Evolutionary conservation across 805 yeast genomes (phyloP).

Genomic region (Saccharomycopsis sp.): DNA sequence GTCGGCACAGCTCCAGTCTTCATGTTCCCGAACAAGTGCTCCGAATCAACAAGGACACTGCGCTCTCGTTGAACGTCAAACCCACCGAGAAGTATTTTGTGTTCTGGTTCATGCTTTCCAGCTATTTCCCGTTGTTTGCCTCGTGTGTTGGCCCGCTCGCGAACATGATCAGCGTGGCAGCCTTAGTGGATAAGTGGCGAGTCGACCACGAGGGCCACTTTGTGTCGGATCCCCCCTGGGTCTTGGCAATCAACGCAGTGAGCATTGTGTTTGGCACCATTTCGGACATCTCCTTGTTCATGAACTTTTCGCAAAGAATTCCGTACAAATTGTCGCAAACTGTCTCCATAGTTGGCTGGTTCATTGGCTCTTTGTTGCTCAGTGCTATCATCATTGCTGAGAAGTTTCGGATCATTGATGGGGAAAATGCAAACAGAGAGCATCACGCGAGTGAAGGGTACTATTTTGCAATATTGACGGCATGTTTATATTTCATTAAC

Average conservation of each 20-base stretch:
- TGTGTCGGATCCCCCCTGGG: slow-evolving; percentile 32
- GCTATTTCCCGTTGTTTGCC: slow-evolving; percentile 64
- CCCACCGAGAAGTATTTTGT: slow-evolving; percentile 19
- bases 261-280: slow-evolving; percentile 55
- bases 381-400: slow-evolving; percentile 36
- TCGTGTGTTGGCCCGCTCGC: slow-evolving; percentile 77
- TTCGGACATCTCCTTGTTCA: slow-evolving; percentile 59
- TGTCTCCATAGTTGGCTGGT: slow-evolving; percentile 57
- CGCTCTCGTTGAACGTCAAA: slow-evolving; percentile 15
- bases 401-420: slow-evolving; percentile 22
- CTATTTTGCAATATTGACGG: slow-evolving; percentile 69
- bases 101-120: slow-evolving; percentile 57
- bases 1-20: no score
- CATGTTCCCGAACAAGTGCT: slow-evolving; percentile 15
- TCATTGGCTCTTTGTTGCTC: slow-evolving; percentile 46
- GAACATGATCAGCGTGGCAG: slow-evolving; percentile 63
- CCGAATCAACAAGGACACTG: slow-evolving; percentile 15
- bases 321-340: slow-evolving; percentile 53
- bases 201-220: slow-evolving; percentile 24
- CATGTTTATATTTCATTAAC: slow-evolving; percentile 51
- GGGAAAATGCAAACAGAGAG: slow-evolving; percentile 21
- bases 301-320: slow-evolving; percentile 56
- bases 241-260: slow-evolving; percentile 49
- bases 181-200: slow-evolving; percentile 65
- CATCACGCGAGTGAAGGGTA: slow-evolving; percentile 50